Percentiles rank a stretch among this genome's conserved stretches.
Conservation (phyloP, 2,329 filamentous ascomycete genomes). For the Nigrograna mackinnonii region DNA sequence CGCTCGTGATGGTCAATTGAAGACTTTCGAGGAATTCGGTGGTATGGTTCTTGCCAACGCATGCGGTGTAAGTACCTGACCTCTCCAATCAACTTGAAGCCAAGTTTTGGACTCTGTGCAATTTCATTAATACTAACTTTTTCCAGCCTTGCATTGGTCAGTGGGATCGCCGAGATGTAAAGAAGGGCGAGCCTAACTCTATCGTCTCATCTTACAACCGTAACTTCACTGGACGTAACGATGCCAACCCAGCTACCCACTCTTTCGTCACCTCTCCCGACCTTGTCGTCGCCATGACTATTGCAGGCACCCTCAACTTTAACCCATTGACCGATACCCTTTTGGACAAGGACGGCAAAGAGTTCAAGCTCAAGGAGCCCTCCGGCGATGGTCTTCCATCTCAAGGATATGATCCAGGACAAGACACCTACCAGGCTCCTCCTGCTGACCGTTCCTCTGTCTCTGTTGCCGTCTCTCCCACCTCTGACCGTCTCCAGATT, state of each 20-base stretch:
- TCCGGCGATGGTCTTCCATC: conserved; percentile 79
- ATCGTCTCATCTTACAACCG: conserved; percentile 99
- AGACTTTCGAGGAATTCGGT: conserved; percentile 96
- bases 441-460: conserved; percentile 76
- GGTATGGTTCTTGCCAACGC: conserved; percentile 95
- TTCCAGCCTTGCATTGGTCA: conserved; percentile 62
- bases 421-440: conserved; percentile 95
- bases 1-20: conserved; percentile 83
- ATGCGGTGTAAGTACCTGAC: conserved; percentile 61
- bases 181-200: conserved; percentile 94
- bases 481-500: conserved; percentile 91
- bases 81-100: too few species aligned
- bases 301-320: conserved; percentile 86
- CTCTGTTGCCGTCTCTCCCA: conserved; percentile 80
- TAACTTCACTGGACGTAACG: conserved; percentile 98
- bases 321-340: conserved; percentile 92
- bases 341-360: conserved; percentile 94
- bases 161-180: conserved; percentile 91
- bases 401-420: conserved; percentile 85
- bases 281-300: conserved; percentile 81
- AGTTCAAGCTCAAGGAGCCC: conserved; percentile 85
- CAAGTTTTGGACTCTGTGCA: conserved; percentile 3
- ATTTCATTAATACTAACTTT: neutral
- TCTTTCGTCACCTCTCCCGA: conserved; percentile 92
- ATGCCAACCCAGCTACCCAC: conserved; percentile 92